A percentile compares a stretch with the other conserved stretches of the same genome.
These are phyloP conservation scores for Pichia sp. DNA, from an alignment of 1,139 yeast species.

Conservation along the genomic window DNA sequence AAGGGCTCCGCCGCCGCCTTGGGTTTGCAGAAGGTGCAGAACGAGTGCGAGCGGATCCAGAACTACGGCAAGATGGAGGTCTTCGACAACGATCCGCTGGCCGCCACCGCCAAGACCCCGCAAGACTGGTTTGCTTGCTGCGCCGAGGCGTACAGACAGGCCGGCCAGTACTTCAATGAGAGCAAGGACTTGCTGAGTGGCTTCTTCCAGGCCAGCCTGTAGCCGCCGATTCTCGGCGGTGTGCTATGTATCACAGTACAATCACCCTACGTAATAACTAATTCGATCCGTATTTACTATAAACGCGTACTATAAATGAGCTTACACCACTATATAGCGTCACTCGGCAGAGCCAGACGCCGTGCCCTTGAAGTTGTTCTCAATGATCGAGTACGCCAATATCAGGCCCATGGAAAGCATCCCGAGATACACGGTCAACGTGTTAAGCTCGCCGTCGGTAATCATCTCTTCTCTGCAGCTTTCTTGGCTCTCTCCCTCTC, in stretches of 20 bases:
- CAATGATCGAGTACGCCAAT: slow-evolving; percentile 48
- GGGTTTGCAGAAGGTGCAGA: slow-evolving; percentile 76
- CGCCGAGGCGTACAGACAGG: slow-evolving; percentile 53
- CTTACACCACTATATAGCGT: too few relatives aligned
- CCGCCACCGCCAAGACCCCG: slow-evolving; percentile 23
- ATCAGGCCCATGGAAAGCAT: slow-evolving; percentile 67
- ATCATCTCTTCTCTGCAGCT: slow-evolving; percentile 49
- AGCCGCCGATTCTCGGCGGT: not conserved
- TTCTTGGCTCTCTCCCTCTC: not conserved
- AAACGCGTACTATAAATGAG: too few relatives aligned
- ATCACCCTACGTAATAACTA: too few relatives aligned
- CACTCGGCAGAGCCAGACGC: not conserved
- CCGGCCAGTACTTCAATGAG: slow-evolving; percentile 51
- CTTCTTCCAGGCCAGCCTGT: slow-evolving; percentile 43
- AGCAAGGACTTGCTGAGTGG: slow-evolving; percentile 56
- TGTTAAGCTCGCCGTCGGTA: slow-evolving; percentile 71
- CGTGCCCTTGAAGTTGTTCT: slow-evolving; percentile 37
- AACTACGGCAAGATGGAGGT: slow-evolving; percentile 66
- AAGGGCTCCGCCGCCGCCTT: slow-evolving; percentile 96
- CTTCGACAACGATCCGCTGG: slow-evolving; percentile 40
- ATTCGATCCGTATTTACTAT: too few relatives aligned
- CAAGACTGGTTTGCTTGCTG: slow-evolving; percentile 47
- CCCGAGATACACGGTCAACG: slow-evolving; percentile 61
- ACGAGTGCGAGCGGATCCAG: slow-evolving; percentile 89
- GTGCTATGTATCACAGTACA: too few relatives aligned